phyloP scores from a whole-genome alignment of 73 alveolate species.

The Paramecium tetraurelia region DNA sequence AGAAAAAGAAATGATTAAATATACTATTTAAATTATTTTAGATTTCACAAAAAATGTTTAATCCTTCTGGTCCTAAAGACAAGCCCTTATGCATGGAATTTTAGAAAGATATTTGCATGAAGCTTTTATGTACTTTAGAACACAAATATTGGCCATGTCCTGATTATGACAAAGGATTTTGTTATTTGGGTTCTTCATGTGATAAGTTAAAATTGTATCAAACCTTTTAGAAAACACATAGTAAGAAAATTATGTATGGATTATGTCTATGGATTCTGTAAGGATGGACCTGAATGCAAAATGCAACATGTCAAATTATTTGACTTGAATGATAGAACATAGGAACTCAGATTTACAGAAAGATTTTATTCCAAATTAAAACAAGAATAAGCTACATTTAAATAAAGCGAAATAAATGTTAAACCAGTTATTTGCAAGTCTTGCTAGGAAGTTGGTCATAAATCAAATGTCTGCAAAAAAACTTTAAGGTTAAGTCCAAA shows the following conservation, averaged over 20 bases:
- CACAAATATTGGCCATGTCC: slow-evolving; percentile 46
- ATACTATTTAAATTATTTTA: background rate
- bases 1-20: slow-evolving; percentile 1
- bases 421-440: slow-evolving; percentile 50
- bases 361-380: slow-evolving; percentile 9
- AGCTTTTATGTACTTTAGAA: background rate
- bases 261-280: slow-evolving; percentile 46
- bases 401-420: background rate
- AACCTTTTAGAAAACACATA: slow-evolving; percentile 14
- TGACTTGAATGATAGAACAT: slow-evolving; percentile 3
- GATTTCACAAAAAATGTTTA: background rate
- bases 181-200: slow-evolving; percentile 7
- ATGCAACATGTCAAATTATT: slow-evolving; percentile 21
- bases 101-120: slow-evolving; percentile 11
- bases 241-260: slow-evolving; percentile 42
- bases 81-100: slow-evolving; percentile 12
- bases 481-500: slow-evolving; percentile 5
- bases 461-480: slow-evolving; percentile 29
- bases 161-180: slow-evolving; percentile 46
- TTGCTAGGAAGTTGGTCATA: slow-evolving; percentile 53
- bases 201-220: background rate
- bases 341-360: slow-evolving; percentile 19
- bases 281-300: slow-evolving; percentile 49
- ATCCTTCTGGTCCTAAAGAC: background rate
- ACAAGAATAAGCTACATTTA: background rate